Percentiles rank a stretch among this genome's conserved stretches.
These are phyloP conservation scores for Pyrenophora tritici-repentis DNA, from an alignment of 2,329 filamentous ascomycete genomes.

Conservation along the genomic window DNA sequence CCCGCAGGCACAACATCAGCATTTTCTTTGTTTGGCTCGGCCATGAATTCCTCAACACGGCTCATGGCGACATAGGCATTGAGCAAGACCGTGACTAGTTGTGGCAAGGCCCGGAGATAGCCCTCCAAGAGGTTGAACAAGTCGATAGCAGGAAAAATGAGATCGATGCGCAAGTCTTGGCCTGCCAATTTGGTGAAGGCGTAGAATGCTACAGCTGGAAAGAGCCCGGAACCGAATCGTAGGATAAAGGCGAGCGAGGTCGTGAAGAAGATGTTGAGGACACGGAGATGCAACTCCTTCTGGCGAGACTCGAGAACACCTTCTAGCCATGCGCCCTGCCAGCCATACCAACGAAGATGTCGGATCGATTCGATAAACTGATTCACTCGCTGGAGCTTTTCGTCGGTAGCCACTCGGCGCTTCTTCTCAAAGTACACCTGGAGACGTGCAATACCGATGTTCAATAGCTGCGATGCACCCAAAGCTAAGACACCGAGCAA, in stretches of 20 bases:
- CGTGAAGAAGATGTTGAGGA: conserved; percentile 67
- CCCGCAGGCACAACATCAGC: conserved; percentile 47
- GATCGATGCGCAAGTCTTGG: conserved; percentile 71
- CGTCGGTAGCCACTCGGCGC: conserved; percentile 75
- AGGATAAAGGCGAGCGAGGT: conserved; percentile 71
- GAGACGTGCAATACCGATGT: conserved; percentile 67
- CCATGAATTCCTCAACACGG: conserved; percentile 85
- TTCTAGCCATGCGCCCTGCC: conserved; percentile 75
- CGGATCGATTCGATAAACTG: conserved; percentile 88
- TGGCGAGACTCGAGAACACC: conserved; percentile 71
- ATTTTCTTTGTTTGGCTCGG: conserved; percentile 75
- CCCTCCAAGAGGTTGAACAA: conserved; percentile 77
- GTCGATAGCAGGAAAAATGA: conserved; percentile 85
- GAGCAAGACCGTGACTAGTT: conserved; percentile 74
- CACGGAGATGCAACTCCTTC: conserved; percentile 67
- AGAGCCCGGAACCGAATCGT: conserved; percentile 71
- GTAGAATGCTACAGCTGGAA: conserved; percentile 81
- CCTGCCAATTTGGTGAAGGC: conserved; percentile 76
- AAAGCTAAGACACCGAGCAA: conserved; percentile 74
- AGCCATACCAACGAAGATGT: conserved; percentile 80
- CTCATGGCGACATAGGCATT: conserved; percentile 83
- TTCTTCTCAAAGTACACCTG: conserved; percentile 71
- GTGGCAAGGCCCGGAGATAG: conserved; percentile 74
- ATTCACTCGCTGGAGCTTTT: conserved; percentile 76
- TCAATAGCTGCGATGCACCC: conserved; percentile 69